Base-by-base conservation (phyloP, 805 yeast species). In the Cephaloascus albidus region DNA sequence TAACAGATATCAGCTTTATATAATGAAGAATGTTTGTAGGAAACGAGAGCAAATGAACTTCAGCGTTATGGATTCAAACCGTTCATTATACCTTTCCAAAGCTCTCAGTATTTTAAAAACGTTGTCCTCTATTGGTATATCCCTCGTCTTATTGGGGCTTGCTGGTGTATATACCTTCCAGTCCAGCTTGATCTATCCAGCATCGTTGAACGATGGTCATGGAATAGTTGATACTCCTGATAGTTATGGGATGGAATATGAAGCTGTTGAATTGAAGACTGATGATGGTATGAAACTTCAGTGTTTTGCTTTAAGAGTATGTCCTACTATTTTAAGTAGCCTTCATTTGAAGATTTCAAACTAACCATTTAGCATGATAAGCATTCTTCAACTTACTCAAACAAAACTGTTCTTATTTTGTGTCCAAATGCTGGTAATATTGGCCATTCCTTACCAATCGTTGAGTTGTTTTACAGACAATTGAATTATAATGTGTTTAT, bases 341-440 rank as follows among this genome's bases (percentile, higher is more conserved):
- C 30, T 26, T 26, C 12, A 14, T 10, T 14, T 26, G 30, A 26
- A n/a, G n/a, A n/a, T n/a, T n/a, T n/a, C n/a, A n/a, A n/a, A 23
- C 28, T 23, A 23, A 23, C 15, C 16, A 31, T 31, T 6, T 15
- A 31, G 16, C 82, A 79, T 19, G 75, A 76, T 42, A 48, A 54
- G 3, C 46, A 49, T 10, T 43, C 51, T 3, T 49, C 63, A 3
- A 45, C 41, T 17, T 73, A 78, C 41, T 58, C 70, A 26, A 67
- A 74, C 45, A 84, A 81, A 46, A 85, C 97, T 0, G 72, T 90
- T 10, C 51, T 93, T 19, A 71, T 93, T 17, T 67, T 89, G 38
- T 79, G 88, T 37, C 97, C 97, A 3, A 90, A 90, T 59, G 97
- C 97, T 2, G 97, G 97, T 4, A 90, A 93, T 56, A 90, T 90